phyloP scores from a whole-genome alignment of 2,329 filamentous ascomycete species.

The Calonectria henricotiae region DNA sequence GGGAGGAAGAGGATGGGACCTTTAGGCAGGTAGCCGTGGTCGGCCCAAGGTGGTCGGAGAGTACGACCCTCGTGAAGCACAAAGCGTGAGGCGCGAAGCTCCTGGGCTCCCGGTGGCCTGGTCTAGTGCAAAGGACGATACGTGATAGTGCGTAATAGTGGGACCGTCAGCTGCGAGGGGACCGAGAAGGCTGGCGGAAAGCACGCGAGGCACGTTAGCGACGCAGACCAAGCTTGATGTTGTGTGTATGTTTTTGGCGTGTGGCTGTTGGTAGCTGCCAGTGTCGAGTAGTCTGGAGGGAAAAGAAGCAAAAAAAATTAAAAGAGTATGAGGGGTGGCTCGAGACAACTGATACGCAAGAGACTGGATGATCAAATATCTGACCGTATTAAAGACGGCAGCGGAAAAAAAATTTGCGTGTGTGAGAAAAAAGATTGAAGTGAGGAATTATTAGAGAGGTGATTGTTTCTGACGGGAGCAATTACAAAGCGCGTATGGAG shows the following conservation, averaged over 20 bases:
- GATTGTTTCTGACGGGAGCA: constrained; percentile 8
- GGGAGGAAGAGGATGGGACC: constrained; percentile 13
- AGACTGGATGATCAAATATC: background rate
- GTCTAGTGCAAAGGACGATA: constrained; percentile 35
- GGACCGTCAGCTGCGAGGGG: constrained; percentile 31
- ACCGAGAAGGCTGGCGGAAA: constrained; percentile 20
- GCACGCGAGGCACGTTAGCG: constrained; percentile 20
- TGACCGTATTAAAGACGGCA: constrained; percentile 2
- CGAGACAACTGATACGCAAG: background rate
- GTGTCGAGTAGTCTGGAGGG: background rate
- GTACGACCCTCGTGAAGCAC: constrained; percentile 33
- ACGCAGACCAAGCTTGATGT: constrained; percentile 1
- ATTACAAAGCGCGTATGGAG: constrained; percentile 18
- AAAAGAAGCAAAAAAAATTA: background rate
- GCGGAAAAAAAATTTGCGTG: background rate
- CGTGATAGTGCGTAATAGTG: constrained; percentile 37
- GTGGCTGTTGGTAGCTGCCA: background rate
- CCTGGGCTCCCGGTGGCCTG: constrained; percentile 25
- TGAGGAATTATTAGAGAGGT: background rate
- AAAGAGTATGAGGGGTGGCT: background rate
- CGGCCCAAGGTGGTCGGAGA: constrained; percentile 18
- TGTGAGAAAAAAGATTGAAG: background rate
- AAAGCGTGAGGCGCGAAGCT: constrained; percentile 26
- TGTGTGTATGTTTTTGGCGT: constrained; percentile 19
- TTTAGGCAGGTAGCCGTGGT: constrained; percentile 32